Base-by-base conservation (phyloP, 257 asterid species). In the Ballota nigra region DNA sequence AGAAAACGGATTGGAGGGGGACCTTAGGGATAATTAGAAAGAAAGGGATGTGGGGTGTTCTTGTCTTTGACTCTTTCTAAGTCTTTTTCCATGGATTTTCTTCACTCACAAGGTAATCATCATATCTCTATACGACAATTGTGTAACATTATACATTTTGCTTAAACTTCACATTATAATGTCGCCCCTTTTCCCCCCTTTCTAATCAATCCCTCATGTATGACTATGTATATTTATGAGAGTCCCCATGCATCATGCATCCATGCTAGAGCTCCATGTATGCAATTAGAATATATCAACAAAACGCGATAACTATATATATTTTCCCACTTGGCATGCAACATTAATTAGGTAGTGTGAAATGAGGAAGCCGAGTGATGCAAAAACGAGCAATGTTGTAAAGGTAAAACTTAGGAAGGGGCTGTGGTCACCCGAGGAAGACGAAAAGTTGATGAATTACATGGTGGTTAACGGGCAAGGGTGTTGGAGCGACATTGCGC, bases 41-140 rank as follows among this genome's bases (percentile, higher is more conserved):
- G 89, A 89, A 72, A 74, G 86, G 76, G 87, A 83, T 79, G 79
- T 78, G 72, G 83, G 86, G 88, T 85, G 87, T 88, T 81, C 96
- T 88, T 91, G 91, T 87, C 89, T 84, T 86, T 89, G 93, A 87
- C 96, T 87, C 96, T 80, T 75, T 82, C 86, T 59, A 70, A 69
- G 77, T 81, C 69, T 65, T 10, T 69, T 45, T 66, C 75, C 74
- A 80, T 79, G 81, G 79, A 83, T 84, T 89, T 86, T 88, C 98
- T 92, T 92, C 98, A 92, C 95, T 88, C 98, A 83, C 96, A 92
- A 90, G 96, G 83, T 86, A 82, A 84, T 87, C 84, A 91, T 89
- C 88, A 82, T 86, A 77, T 83, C 83, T 82, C 75, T 80, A 80
- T 60, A 29, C 15, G 20, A 58, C 31, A 12, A 84, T 8, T 0